These are phyloP conservation scores for Byssoonygena ceratinophila DNA, from an alignment of 2,329 filamentous ascomycete genomes.

Conservation along the genomic window DNA sequence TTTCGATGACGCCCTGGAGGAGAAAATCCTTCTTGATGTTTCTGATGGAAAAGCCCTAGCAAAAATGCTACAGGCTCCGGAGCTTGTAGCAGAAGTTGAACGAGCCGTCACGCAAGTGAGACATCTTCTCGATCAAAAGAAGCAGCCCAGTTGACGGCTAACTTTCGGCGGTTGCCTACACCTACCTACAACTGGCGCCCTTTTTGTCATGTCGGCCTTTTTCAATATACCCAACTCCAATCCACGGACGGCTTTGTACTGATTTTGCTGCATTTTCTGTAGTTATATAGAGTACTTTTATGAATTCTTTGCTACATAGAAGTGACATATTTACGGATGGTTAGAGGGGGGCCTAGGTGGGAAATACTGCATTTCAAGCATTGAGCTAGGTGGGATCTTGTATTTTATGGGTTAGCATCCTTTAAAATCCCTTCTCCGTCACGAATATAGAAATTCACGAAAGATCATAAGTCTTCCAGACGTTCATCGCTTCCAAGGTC, in stretches of 20 bases:
- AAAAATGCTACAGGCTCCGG: slow-evolving; percentile 54
- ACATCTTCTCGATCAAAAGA: slow-evolving; percentile 26
- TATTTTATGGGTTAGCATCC: no score
- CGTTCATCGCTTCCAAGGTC: no score
- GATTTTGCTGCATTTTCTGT: background rate
- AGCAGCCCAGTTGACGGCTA: slow-evolving; percentile 1
- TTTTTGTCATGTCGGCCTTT: background rate
- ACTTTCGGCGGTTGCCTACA: background rate
- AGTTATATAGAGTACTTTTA: background rate
- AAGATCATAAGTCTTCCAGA: no score
- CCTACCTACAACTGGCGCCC: no score
- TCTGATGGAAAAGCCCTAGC: slow-evolving; percentile 49
- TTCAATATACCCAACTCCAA: background rate
- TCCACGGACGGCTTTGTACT: background rate
- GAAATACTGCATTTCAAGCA: background rate
- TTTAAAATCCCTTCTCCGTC: no score
- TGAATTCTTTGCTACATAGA: background rate
- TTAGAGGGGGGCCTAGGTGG: background rate
- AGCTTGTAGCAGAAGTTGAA: slow-evolving; percentile 62
- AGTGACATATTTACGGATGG: background rate
- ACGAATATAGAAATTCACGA: no score
- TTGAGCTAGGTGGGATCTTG: no score
- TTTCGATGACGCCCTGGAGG: slow-evolving; percentile 29
- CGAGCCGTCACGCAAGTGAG: slow-evolving; percentile 64
- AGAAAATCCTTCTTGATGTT: slow-evolving; percentile 37